Evolutionary conservation across 441 rosid species (phyloP).

Genomic region (Isatis lusitanica): DNA sequence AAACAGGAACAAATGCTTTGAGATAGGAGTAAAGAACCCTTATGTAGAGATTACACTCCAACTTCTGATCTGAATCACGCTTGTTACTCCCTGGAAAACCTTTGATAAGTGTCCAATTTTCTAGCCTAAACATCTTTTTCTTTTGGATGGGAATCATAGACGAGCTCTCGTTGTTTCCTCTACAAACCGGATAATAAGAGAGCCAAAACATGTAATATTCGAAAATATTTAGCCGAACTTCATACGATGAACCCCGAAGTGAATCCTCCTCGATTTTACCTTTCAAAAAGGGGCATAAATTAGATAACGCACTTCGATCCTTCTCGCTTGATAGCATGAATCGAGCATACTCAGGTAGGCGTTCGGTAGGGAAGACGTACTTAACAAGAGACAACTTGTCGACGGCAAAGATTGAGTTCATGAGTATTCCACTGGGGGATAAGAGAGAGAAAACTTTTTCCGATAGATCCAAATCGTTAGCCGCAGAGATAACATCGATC

Average conservation of each 20-base stretch:
- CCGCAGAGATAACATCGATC: conserved; percentile 58
- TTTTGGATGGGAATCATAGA: conserved; percentile 41
- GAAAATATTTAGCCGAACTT: conserved; percentile 70
- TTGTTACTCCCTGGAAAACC: conserved; percentile 57
- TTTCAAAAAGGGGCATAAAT: conserved; percentile 57
- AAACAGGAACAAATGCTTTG: conserved; percentile 71
- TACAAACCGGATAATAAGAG: conserved; percentile 82
- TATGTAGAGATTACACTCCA: conserved; percentile 64
- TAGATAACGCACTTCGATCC: conserved; percentile 46
- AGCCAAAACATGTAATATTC: conserved; percentile 92
- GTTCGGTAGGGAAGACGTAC: conserved; percentile 77
- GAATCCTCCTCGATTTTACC: conserved; percentile 65
- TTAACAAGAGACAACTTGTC: conserved; percentile 71
- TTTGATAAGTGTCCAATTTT: conserved; percentile 65
- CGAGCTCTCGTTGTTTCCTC: conserved; percentile 56
- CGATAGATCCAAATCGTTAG: conserved; percentile 48
- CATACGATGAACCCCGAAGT: conserved; percentile 50
- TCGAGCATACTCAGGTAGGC: conserved; percentile 75
- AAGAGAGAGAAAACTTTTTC: conserved; percentile 55
- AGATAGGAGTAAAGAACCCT: conserved; percentile 70
- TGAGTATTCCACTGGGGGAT: conserved; percentile 55
- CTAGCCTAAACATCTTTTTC: conserved; percentile 52
- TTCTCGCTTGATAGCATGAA: conserved; percentile 53
- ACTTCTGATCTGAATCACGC: conserved; percentile 55
- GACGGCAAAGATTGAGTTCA: conserved; percentile 62